Conservation (phyloP, 73 alveolate species). For the Paramecium pentaurelia region DNA sequence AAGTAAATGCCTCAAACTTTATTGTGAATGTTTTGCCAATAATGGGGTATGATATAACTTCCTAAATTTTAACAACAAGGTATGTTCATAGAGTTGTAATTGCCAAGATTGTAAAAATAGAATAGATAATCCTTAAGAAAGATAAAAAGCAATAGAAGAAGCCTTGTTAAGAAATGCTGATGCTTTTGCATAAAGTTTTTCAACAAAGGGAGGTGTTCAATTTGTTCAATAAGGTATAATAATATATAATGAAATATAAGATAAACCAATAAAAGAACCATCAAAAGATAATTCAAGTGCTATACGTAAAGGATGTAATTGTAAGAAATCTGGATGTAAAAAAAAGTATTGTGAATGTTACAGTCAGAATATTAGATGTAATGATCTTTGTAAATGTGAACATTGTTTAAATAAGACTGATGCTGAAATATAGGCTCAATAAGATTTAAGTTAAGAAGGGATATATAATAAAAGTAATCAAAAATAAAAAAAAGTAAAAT, state of each 20-base stretch:
- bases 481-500: neutral
- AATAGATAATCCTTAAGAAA: conserved; percentile 24
- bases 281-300: neutral
- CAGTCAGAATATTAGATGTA: conserved; percentile 56
- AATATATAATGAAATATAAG: neutral
- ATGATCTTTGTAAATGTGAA: conserved; percentile 63
- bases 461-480: neutral
- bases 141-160: conserved; percentile 42
- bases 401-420: conserved; percentile 37
- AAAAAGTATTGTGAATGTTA: conserved; percentile 78
- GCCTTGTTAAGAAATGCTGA: conserved; percentile 45
- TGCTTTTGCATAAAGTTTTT: neutral
- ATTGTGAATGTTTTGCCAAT: conserved; percentile 59
- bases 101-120: conserved; percentile 52
- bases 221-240: neutral
- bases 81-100: conserved; percentile 44
- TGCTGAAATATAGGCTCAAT: neutral
- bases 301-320: conserved; percentile 65
- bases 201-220: neutral
- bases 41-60: neutral
- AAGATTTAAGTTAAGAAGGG: neutral
- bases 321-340: conserved; percentile 73
- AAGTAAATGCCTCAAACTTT: conserved; percentile 49
- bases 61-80: neutral
- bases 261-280: neutral